Evolutionary conservation across 495 filamentous ascomycete species (phyloP).

Genomic region (Gamarada debralockiae): DNA sequence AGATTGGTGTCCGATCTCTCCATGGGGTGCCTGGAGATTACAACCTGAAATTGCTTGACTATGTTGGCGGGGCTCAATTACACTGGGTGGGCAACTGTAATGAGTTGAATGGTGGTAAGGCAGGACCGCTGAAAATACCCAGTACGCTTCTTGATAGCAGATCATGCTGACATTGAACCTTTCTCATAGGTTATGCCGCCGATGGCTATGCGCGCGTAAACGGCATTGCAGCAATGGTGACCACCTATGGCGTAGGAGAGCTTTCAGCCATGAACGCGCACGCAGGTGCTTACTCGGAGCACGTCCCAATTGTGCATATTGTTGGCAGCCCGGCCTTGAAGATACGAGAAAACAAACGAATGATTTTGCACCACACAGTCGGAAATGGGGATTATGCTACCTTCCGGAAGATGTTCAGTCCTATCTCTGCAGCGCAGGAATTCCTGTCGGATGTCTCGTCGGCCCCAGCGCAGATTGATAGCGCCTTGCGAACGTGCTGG

Average conservation of each 20-base stretch:
- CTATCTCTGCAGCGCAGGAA: slow-evolving; percentile 28
- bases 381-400: slow-evolving; percentile 19
- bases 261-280: slow-evolving; percentile 64
- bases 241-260: slow-evolving; percentile 69
- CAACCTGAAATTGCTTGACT: slow-evolving; percentile 41
- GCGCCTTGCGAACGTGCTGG: not conserved
- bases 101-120: slow-evolving; percentile 43
- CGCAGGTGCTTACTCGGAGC: slow-evolving; percentile 58
- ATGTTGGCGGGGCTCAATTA: slow-evolving; percentile 56
- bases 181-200: slow-evolving; percentile 50
- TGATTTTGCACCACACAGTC: slow-evolving; percentile 1
- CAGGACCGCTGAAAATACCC: not conserved
- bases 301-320: slow-evolving; percentile 59
- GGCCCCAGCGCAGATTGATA: not conserved
- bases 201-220: slow-evolving; percentile 70
- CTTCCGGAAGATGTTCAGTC: slow-evolving; percentile 32
- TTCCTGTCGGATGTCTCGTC: slow-evolving; percentile 26
- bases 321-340: slow-evolving; percentile 55
- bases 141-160: not conserved
- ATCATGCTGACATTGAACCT: not conserved
- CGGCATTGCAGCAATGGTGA: slow-evolving; percentile 59
- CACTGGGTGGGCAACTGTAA: slow-evolving; percentile 67
- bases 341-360: not conserved
- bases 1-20: slow-evolving; percentile 56
- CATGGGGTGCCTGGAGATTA: slow-evolving; percentile 60